Base-by-base conservation (phyloP, 2,329 filamentous ascomycete species). In the Beauveria scarabaeidicola region DNA sequence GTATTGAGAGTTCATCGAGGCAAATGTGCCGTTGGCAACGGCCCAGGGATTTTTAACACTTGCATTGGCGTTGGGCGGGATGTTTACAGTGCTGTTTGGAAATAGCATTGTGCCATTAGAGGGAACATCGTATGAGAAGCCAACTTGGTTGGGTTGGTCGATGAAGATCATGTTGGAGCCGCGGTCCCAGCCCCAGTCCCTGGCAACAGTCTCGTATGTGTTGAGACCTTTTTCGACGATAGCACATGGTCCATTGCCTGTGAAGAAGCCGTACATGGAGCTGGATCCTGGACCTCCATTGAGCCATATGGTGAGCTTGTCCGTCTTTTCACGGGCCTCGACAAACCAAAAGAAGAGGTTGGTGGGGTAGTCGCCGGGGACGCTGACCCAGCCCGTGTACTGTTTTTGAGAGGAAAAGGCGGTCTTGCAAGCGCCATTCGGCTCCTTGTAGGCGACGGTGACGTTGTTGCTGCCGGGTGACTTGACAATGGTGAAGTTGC, bases 101-200 rank as follows among this genome's bases (percentile, higher is more conserved):
- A 83, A 70, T 61, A 82, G 72, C 23, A 84, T 67, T 7, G 85
- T 85, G 17, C 81, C 80, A 65, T 90, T 86, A 9, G 80, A 83
- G 8, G 79, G 74, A 27, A 77, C 78, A 67, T 91, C 89, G 67
- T 83, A 85, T 2, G 85, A 88, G 64, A 88, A 85, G 27, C 84
- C 83, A 52, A 90, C 82, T 71, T 90, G 85, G 62, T 86, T 85
- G 25, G 86, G 86, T 81, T 91, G 79, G 66, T 82, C 79, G 61
- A 85, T 79, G 68, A 81, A 85, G 52, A 85, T 73, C 74, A 79
- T 77, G 61, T 79, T 79, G 60, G 76, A 77, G 54, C 72, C 73
- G 29, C 75, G 76, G 68, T 89, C 85, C 85, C 85, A 89, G 17
- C 84, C 83, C 81, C 83, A 88, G 67, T 83, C 77, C 55, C 83